Base-by-base conservation (phyloP, 495 filamentous ascomycete species). In the Tricharina praecox region DNA sequence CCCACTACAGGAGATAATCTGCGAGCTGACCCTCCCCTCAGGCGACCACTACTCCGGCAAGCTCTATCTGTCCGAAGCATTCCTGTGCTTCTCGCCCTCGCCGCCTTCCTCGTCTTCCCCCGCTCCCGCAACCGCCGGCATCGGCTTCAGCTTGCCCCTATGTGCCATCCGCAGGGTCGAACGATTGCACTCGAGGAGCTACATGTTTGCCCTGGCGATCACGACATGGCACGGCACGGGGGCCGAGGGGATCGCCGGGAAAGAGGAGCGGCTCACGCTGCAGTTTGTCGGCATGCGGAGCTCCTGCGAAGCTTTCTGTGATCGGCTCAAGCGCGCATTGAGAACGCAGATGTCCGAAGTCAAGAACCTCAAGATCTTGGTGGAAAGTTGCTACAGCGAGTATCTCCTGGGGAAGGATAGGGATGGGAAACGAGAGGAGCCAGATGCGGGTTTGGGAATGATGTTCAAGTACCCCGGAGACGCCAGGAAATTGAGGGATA, bases 381-480 rank as follows among this genome's bases (percentile, higher is more conserved):
- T 86, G 3, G 63, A 70, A 30, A 78, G 87, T 51, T 93, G 84
- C 64, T 96, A 94, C 60, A 94, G 86, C 11, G 90, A 96, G 66
- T 92, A 90, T 63, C 70, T 94, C 9, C 74, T 95, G 62, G 79
- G 64, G 20, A 63, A 30, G 32, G 50, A 47, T 23, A 66, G 72
- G 43, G 69, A 69, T 2, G 62, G 64, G 1, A 70, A 71, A 32
- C 64, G 63, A 53, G 77, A 76, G 56, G 77, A 76, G 0, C 92
- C 92, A 11, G 88, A 96, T 67, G 85, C 86, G 15, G 90, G 90
- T 4, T 67, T 97, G 46, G 90, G 90, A 23, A 82, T 88, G 75
- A 63, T 88, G 5, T 97, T 95, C 66, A 78, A 80, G 56, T 97
- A 96, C 63, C 90, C 90, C 3, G 90, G 90, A 26, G 88, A 97